Conservation (phyloP, 192 early-diverging fungal species). For the Pecoramyces ruminantium region DNA sequence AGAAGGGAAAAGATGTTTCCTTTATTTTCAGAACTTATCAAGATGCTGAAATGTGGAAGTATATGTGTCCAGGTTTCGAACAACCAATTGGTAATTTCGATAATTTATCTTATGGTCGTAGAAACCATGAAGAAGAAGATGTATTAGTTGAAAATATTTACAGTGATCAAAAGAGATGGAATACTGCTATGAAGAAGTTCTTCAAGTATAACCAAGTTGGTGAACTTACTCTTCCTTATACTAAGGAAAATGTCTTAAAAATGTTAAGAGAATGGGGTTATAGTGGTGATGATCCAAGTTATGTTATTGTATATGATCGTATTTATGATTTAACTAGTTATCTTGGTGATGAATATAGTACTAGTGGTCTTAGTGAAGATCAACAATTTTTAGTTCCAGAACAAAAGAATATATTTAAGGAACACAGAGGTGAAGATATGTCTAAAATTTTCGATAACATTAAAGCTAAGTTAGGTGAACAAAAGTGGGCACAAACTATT, state of each 20-base stretch:
- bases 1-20: background rate
- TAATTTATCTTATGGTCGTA: background rate
- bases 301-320: background rate
- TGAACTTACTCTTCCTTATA: background rate
- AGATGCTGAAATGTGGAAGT: background rate
- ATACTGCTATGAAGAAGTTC: background rate
- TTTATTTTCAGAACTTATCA: background rate
- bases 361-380: background rate
- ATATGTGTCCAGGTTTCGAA: background rate
- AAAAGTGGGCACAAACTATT: constrained; percentile 18
- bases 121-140: background rate
- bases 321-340: background rate
- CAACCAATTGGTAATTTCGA: background rate
- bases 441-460: constrained; percentile 31
- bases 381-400: constrained; percentile 15
- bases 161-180: background rate
- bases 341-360: background rate
- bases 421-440: constrained; percentile 52
- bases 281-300: background rate
- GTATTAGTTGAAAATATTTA: background rate
- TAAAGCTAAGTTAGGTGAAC: constrained; percentile 22
- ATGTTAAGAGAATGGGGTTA: background rate
- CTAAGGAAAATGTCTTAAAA: background rate
- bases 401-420: constrained; percentile 46
- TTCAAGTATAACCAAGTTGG: background rate